Evolutionary conservation across 345 rosid genomes (phyloP).

Genomic region (Jatropha curcas): DNA sequence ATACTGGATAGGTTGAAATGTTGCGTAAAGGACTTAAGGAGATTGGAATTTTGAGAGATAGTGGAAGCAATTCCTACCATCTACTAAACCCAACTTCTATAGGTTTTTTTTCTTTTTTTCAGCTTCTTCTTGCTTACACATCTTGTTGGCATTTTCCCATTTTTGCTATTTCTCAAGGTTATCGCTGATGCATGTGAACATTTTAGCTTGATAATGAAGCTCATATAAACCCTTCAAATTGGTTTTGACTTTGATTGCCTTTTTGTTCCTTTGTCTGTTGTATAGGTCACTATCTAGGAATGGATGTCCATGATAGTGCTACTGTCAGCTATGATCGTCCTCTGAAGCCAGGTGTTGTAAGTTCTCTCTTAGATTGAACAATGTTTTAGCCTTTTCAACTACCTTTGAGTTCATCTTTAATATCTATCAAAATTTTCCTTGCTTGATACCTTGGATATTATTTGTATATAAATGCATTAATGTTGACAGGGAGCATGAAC

Average conservation of each 20-base stretch:
- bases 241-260: constrained; percentile 2
- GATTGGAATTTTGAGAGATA: constrained; percentile 66
- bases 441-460: neutral
- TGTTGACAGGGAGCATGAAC: neutral
- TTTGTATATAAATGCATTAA: neutral
- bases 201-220: constrained; percentile 5
- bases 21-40: constrained; percentile 70
- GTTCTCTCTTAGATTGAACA: constrained; percentile 28
- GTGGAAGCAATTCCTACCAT: constrained; percentile 47
- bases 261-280: constrained; percentile 18
- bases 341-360: constrained; percentile 91
- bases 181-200: neutral
- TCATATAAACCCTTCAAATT: constrained; percentile 2
- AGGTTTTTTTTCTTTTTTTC: too few species aligned
- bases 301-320: constrained; percentile 97
- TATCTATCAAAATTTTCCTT: neutral
- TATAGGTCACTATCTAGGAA: constrained; percentile 95
- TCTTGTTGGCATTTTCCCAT: neutral
- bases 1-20: constrained; percentile 57
- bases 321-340: constrained; percentile 64
- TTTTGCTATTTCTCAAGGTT: neutral
- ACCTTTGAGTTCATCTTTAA: neutral
- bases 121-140: constrained; percentile 1
- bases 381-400: neutral
- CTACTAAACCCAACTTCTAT: constrained; percentile 91